Base-by-base conservation (phyloP, 1,284 basidiomycete genomes). In the Leccinum fallax region DNA sequence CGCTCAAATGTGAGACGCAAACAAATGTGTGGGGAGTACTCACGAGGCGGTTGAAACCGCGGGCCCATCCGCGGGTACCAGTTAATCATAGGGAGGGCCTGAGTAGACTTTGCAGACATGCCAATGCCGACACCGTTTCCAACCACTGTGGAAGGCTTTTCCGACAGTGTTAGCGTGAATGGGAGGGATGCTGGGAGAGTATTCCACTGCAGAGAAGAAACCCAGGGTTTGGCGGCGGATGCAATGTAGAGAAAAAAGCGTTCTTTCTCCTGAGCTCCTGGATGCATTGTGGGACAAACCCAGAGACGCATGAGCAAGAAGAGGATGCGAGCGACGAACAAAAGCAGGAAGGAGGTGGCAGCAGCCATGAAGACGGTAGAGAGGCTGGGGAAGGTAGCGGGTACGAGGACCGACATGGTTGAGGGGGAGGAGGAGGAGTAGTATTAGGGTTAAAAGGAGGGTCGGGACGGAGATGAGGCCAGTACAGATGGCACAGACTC, bases 311-410 rank as follows among this genome's bases (percentile, higher is more conserved):
- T 64, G 53, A 73, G 21, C 1, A 58, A 40, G 60, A 73, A 73
- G 60, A 75, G 30, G 7, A 76, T 59, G 64, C 74, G 74, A 19
- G 74, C 74, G 59, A 76, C 53, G 32, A 74, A 43, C 19, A 74
- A 30, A 55, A 76, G 68, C 13, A 76, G 16, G 16, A 64, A 30
- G 9, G 72, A 75, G 4, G 68, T 65, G 8, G 65, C 63, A 21
- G 69, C 73, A 1, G 72, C 73, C 71, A 76, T 73, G 63, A 74
- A 72, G 11, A 76, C 57, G 58, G 71, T 57, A 11, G 74, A 66
- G n/a, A 76, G 61, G 52, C 63, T 66, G 46, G 72, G 72, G n/a
- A 65, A 73, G 58, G 71, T 70, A 55, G 72, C 65, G 26, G 63
- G 65, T 53, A 76, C 66, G 57, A 76, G 72, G 51, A 76, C 71